phyloP scores from a whole-genome alignment of 306 rosid genomes.

The Delonix regia region DNA sequence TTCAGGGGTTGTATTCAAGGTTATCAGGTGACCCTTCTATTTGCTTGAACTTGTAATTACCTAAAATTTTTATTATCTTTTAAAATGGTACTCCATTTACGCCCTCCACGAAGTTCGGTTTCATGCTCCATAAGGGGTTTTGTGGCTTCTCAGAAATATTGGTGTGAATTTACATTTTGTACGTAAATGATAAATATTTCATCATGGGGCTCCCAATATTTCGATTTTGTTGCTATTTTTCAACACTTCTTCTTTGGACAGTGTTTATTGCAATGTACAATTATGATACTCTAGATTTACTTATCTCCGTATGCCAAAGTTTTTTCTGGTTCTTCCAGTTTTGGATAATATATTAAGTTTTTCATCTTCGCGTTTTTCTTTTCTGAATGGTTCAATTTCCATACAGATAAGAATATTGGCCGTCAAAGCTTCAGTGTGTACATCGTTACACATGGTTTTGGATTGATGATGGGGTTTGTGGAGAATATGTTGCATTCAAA shows the following conservation, averaged over 20 bases:
- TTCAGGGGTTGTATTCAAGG: background rate
- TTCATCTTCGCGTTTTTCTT: background rate
- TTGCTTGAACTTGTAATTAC: background rate
- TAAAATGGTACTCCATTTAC: background rate
- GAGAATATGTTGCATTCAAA: constrained; percentile 41
- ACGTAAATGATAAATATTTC: background rate
- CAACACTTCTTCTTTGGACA: background rate
- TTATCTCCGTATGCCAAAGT: background rate
- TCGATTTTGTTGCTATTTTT: background rate
- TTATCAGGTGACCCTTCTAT: constrained; percentile 1
- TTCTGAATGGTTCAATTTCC: constrained; percentile 4
- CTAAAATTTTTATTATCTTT: background rate
- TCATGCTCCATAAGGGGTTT: background rate
- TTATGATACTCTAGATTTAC: background rate
- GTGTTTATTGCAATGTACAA: background rate
- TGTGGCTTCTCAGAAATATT: background rate
- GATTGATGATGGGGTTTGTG: constrained; percentile 43
- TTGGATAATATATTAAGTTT: background rate
- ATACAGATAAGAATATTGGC: constrained; percentile 6
- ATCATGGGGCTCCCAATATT: background rate
- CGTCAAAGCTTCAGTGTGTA: constrained; percentile 7
- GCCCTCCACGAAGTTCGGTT: background rate
- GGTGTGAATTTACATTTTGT: background rate
- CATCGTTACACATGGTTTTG: constrained; percentile 14
- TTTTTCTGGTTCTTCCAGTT: background rate